Evolutionary conservation across 805 yeast species (phyloP), one percentile per base, ranked within the genome.

Genomic region (Spathaspora sp.): DNA sequence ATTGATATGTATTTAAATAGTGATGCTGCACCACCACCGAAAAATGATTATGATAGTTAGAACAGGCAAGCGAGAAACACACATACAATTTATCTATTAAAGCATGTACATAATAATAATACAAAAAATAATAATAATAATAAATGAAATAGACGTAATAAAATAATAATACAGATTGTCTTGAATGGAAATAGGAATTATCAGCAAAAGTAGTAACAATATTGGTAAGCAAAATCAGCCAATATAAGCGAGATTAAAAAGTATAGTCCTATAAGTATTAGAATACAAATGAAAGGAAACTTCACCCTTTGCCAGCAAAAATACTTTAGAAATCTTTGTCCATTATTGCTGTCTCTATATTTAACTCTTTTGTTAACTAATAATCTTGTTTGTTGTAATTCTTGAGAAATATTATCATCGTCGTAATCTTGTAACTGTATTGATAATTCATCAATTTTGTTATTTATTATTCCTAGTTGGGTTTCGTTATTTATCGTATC

Each of bases 1-100:
- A 82, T 92, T 53, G 97, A 92, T 65, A 66, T 87, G 57, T 92
- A 92, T 61, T 79, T 92, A 86, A 81, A 92, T 59, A 83, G 88
- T 60, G 97, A 91, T 58, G 79, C 85, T 64, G 84, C 85, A 3
- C 80, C 80, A 46, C 97, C 98, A 20, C 97, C 98, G 17, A 65
- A 76, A 46, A 86, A 88, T 63, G 98, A 94, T 71, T 94, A 91
- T 69, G 96, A 91, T 62, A 74, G 68, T 32, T 74, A 62, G 26
- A 23, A 23, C 26, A 23, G n/a, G n/a, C n/a, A n/a, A n/a, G n/a
- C n/a, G n/a, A n/a, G 26, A 57, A 9, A 17, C 9, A 17, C 20
- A 18, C 42, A 5, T 8, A 17, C 42, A 39, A 17, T 11, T 31
- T 31, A 31, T 31, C 35, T 31, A 19, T 40, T 40, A 18, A 18